Evolutionary conservation across 2,329 filamentous ascomycete genomes (phyloP), one percentile per base, ranked within the genome.

Genomic region (Ceratocystis huliohia): DNA sequence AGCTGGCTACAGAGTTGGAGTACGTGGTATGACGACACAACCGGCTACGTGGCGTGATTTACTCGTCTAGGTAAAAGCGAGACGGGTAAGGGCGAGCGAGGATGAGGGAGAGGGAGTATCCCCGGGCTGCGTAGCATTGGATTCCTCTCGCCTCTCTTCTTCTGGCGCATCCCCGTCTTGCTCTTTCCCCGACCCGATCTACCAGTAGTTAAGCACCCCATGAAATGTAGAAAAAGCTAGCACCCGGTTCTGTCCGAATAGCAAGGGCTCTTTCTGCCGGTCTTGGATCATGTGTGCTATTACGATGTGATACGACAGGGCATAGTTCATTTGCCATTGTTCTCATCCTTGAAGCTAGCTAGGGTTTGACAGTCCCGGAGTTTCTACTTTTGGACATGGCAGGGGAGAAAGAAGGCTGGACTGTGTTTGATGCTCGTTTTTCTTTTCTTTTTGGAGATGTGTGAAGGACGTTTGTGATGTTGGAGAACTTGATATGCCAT

Each of bases 201-300:
- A 59, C n/a, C 5, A 17, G 56, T 5, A 13, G 25, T 30, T 4
- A 17, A 28, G 22, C 13, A 20, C 15, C 17, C 17, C 3, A n/a
- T 2, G 15, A 37, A 30, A n/a, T 59, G 6, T 13, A 33, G 56
- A 2, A 8, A 25, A 7, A 3, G 8, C 7, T 5, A 33, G 56
- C 28, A 59, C 17, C 56, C 56, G 56, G 56, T 59, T 59, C 56
- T 33, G 56, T 59, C 56, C 56, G 56, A 59, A 59, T 30, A n/a
- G 7, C 56, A 59, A 59, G 28, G 56, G 17, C 2, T 59, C 8
- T 13, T 7, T 30, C 33, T 59, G n/a, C 22, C 10, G n/a, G 7
- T 37, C 30, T 37, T n/a, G 13, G 13, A 8, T 25, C 6, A 59
- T 15, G 56, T 41, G 28, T 59, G 25, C 28, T 20, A n/a, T 30